A percentile compares a stretch with the other conserved stretches of the same genome.
These are phyloP conservation scores for Magnaporthiopsis rhizophila DNA, from an alignment of 2,329 filamentous ascomycete species.

Conservation along the genomic window DNA sequence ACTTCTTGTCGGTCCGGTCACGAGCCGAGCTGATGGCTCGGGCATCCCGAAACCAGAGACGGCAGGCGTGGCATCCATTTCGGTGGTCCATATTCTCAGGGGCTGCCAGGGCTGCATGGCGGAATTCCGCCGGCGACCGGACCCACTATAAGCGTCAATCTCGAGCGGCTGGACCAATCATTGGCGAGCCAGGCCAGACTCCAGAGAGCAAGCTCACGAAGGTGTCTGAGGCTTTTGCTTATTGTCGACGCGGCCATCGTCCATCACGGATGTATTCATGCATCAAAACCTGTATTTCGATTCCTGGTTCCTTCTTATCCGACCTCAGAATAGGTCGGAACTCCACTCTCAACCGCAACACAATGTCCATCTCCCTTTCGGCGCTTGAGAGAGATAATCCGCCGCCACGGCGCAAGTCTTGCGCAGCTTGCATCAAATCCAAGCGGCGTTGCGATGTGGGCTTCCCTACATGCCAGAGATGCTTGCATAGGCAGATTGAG, in stretches of 20 bases:
- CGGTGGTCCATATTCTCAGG: not conserved
- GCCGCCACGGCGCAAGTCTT: slow-evolving; percentile 46
- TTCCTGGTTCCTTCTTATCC: not conserved
- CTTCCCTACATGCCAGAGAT: slow-evolving; percentile 43
- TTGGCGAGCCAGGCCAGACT: not conserved
- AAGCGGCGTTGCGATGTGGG: slow-evolving; percentile 49
- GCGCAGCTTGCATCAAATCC: slow-evolving; percentile 45
- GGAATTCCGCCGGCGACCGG: not conserved
- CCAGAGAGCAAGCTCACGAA: no score
- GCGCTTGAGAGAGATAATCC: slow-evolving; percentile 32
- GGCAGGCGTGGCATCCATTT: not conserved
- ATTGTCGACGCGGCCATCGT: not conserved
- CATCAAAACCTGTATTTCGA: no score
- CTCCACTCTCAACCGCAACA: not conserved
- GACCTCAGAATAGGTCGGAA: not conserved
- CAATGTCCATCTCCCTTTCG: slow-evolving; percentile 14
- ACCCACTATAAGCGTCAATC: not conserved
- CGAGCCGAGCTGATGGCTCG: not conserved
- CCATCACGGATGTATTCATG: not conserved
- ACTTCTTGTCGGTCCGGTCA: not conserved
- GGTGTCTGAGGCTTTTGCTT: not conserved
- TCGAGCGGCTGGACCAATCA: not conserved
- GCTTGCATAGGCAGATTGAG: slow-evolving; percentile 34
- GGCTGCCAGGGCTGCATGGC: not conserved
- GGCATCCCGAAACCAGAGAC: not conserved